Conservation (phyloP, 2,329 filamentous ascomycete species). For the Bertia moriformis region DNA sequence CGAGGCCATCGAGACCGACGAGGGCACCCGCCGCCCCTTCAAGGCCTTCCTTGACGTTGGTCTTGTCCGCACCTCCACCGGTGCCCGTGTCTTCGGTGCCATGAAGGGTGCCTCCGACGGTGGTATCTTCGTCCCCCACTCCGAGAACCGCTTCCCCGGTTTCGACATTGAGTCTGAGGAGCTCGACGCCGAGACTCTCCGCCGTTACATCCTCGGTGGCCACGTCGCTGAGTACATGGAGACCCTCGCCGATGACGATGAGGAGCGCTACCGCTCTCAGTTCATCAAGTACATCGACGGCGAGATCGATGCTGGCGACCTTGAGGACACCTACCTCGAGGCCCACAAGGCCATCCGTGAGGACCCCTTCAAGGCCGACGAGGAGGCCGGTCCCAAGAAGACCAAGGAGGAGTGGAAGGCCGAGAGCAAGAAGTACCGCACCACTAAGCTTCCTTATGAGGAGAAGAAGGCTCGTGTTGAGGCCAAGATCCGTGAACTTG, state of each 20-base stretch:
- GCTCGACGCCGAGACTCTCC: conserved; percentile 89
- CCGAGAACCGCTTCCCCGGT: conserved; percentile 98
- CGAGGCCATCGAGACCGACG: conserved; percentile 80
- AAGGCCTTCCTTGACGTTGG: conserved; percentile 98
- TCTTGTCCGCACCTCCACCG: conserved; percentile 91
- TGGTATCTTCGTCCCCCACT: conserved; percentile 93
- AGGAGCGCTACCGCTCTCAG: conserved; percentile 98
- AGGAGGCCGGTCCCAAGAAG: conserved; percentile 69
- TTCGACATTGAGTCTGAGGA: conserved; percentile 96
- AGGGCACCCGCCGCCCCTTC: conserved; percentile 93
- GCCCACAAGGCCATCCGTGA: conserved; percentile 94
- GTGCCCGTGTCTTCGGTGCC: conserved; percentile 96
- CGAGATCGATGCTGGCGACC: conserved; percentile 85
- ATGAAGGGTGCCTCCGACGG: conserved; percentile 99
- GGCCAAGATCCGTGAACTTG: conserved; percentile 76
- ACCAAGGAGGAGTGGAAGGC: conserved; percentile 92
- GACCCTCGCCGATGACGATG: conserved; percentile 95
- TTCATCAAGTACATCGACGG: conserved; percentile 97
- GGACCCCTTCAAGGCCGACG: conserved; percentile 92
- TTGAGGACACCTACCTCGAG: conserved; percentile 92
- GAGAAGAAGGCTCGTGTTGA: conserved; percentile 74
- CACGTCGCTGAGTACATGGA: conserved; percentile 99
- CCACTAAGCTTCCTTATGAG: conserved; percentile 64
- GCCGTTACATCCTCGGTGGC: conserved; percentile 97
- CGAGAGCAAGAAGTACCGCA: conserved; percentile 81